These are phyloP conservation scores for Trichoderma koningiopsis DNA, from an alignment of 2,329 filamentous ascomycete genomes.

Conservation along the genomic window DNA sequence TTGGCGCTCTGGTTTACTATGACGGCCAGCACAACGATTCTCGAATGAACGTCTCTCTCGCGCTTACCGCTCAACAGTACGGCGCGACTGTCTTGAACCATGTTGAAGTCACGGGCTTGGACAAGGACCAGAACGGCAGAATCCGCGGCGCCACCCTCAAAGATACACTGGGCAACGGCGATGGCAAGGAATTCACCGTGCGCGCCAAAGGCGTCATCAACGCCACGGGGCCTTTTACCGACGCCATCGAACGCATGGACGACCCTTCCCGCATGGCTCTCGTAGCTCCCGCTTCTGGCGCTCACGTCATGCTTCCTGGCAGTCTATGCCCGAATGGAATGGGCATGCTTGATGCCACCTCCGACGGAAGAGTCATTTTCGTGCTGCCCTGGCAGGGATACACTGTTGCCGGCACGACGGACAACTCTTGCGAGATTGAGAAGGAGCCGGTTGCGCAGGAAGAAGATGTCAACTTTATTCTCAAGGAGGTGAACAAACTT, in stretches of 20 bases:
- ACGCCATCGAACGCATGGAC: constrained; percentile 79
- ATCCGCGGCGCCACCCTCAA: constrained; percentile 64
- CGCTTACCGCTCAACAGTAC: constrained; percentile 77
- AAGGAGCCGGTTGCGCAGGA: constrained; percentile 72
- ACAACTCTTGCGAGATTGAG: constrained; percentile 69
- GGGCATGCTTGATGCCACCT: constrained; percentile 81
- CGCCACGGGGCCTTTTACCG: constrained; percentile 80
- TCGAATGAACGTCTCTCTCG: constrained; percentile 82
- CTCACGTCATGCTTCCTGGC: constrained; percentile 80
- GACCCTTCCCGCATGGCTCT: constrained; percentile 69
- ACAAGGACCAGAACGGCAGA: constrained; percentile 70
- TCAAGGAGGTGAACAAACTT: constrained; percentile 76
- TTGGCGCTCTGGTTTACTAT: constrained; percentile 83
- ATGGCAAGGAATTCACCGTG: constrained; percentile 65
- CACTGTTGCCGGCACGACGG: constrained; percentile 82
- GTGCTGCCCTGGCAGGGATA: constrained; percentile 86
- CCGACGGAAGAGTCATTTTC: constrained; percentile 85
- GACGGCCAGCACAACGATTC: constrained; percentile 87
- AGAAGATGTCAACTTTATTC: constrained; percentile 79
- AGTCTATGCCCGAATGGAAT: constrained; percentile 79
- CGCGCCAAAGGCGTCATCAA: constrained; percentile 81
- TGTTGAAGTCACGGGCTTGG: constrained; percentile 72
- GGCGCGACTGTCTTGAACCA: constrained; percentile 81
- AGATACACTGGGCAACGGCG: constrained; percentile 59
- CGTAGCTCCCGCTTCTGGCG: constrained; percentile 77